A percentile compares a stretch with the other conserved stretches of the same genome.
Conservation (phyloP, 257 asterid species). For the Lantana camara region DNA sequence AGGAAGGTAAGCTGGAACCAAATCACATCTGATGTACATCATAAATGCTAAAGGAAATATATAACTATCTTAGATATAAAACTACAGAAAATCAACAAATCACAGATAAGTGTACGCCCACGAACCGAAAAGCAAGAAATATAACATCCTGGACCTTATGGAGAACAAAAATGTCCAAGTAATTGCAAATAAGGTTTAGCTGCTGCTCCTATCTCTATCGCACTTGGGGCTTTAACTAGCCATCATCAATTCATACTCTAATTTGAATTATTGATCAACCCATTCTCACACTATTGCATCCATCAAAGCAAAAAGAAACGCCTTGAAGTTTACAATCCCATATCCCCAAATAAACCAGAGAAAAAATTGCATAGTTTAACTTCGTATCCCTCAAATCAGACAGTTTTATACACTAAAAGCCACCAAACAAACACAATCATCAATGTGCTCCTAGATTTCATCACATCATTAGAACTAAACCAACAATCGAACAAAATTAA, state of each 20-base stretch:
- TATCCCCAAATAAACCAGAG: neutral
- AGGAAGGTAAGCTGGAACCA: slow-evolving; percentile 7
- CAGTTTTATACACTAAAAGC: slow-evolving; percentile 14
- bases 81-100: slow-evolving; percentile 13
- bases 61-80: neutral
- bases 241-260: slow-evolving; percentile 10
- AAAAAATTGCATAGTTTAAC: neutral
- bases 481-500: neutral
- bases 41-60: neutral
- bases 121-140: slow-evolving; percentile 3
- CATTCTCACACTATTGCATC: slow-evolving; percentile 3
- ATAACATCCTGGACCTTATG: slow-evolving; percentile 3
- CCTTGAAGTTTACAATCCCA: neutral
- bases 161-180: neutral
- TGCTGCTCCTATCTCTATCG: neutral
- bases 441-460: slow-evolving; percentile 1
- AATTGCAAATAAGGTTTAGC: neutral
- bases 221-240: neutral
- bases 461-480: slow-evolving; percentile 17
- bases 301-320: neutral
- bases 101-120: neutral
- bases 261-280: slow-evolving; percentile 2
- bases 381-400: neutral
- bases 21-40: no score
- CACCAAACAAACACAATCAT: slow-evolving; percentile 7